Evolutionary conservation across 495 filamentous ascomycete genomes (phyloP).

Genomic region (Neurospora sp.): DNA sequence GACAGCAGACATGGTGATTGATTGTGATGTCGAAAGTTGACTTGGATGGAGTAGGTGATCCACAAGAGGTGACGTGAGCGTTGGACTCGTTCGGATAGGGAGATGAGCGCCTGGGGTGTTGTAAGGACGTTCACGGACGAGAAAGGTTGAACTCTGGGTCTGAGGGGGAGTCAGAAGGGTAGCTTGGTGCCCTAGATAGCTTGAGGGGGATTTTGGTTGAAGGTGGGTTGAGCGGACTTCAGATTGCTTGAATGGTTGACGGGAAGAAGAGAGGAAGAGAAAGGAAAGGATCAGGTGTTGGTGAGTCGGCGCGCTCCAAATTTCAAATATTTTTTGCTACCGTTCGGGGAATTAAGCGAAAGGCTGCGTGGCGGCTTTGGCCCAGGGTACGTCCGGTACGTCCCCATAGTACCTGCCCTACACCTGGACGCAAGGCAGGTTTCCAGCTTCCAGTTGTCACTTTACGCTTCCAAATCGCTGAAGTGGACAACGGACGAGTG

Average conservation of each 20-base stretch:
- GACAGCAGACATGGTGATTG: slow-evolving; percentile 49
- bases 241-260: slow-evolving; percentile 38
- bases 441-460: background rate
- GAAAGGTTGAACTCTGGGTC: slow-evolving; percentile 43
- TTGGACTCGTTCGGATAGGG: slow-evolving; percentile 22
- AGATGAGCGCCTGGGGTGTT: slow-evolving; percentile 17
- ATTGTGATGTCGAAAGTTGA: slow-evolving; percentile 21
- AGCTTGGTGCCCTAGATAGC: slow-evolving; percentile 82
- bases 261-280: slow-evolving; percentile 32
- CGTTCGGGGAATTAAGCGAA: slow-evolving; percentile 28
- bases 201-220: slow-evolving; percentile 28
- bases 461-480: background rate
- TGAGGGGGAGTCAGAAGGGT: slow-evolving; percentile 62
- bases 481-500: background rate
- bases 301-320: slow-evolving; percentile 27
- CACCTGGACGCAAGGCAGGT: background rate
- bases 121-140: slow-evolving; percentile 33
- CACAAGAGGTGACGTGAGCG: slow-evolving; percentile 21
- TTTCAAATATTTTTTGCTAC: slow-evolving; percentile 41
- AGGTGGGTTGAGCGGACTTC: slow-evolving; percentile 26
- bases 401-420: background rate
- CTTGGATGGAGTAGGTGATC: slow-evolving; percentile 27
- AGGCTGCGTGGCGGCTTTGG: slow-evolving; percentile 20
- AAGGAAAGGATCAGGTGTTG: slow-evolving; percentile 12
- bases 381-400: background rate